Conservation (phyloP, 1,139 yeast genomes). For the Blastobotrys elegans region DNA sequence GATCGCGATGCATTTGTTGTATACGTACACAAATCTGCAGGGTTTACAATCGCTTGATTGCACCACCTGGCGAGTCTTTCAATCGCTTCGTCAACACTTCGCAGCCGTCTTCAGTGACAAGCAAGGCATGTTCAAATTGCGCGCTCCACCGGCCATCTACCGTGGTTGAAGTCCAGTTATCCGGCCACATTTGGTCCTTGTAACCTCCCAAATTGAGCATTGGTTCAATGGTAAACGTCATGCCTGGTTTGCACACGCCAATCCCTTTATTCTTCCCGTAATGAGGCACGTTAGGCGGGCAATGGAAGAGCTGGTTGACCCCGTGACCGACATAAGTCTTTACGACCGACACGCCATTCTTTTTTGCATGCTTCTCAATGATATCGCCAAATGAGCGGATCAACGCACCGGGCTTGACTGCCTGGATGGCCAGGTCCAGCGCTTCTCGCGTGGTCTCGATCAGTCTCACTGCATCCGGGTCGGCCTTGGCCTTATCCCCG, state of each 20-base stretch:
- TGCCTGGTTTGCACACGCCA: slow-evolving; percentile 93
- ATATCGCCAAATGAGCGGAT: slow-evolving; percentile 84
- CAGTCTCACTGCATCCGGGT: slow-evolving; percentile 75
- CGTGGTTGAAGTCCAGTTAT: slow-evolving; percentile 93
- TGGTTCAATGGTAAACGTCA: slow-evolving; percentile 97
- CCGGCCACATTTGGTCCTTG: slow-evolving; percentile 90
- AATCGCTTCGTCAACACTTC: slow-evolving; percentile 85
- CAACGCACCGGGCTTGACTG: slow-evolving; percentile 88
- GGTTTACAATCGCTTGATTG: slow-evolving; percentile 64
- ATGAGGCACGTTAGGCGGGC: slow-evolving; percentile 92
- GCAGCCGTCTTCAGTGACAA: slow-evolving; percentile 90
- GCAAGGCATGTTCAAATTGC: slow-evolving; percentile 86
- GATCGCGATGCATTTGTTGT: too few relatives aligned
- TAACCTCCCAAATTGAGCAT: slow-evolving; percentile 90
- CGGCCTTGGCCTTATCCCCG: slow-evolving; percentile 75
- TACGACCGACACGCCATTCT: slow-evolving; percentile 79
- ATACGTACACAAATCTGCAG: too few relatives aligned
- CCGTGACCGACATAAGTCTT: slow-evolving; percentile 96
- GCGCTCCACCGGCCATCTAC: slow-evolving; percentile 86
- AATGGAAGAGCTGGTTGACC: slow-evolving; percentile 78
- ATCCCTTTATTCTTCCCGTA: slow-evolving; percentile 87
- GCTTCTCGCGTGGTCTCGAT: slow-evolving; percentile 95
- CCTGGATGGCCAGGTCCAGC: slow-evolving; percentile 72
- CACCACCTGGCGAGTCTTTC: slow-evolving; percentile 82
- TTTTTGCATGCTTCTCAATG: slow-evolving; percentile 82